Percentiles rank a stretch among this genome's conserved stretches.
Conservation (phyloP, 768 basidiomycete species). For the Hygrocybe coccinea region DNA sequence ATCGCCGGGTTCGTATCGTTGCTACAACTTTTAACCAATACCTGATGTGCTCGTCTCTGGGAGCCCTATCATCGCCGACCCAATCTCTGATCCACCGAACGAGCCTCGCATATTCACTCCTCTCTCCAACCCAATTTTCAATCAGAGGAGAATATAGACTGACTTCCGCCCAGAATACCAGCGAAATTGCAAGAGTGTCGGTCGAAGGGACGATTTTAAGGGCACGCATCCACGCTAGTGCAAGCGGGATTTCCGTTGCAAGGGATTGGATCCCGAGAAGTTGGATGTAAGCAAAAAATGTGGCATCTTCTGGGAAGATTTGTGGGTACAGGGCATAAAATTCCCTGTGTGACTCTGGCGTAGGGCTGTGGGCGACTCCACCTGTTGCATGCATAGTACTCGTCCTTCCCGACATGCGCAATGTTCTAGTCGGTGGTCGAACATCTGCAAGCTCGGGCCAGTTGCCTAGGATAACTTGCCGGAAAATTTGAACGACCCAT, state of each 20-base stretch:
- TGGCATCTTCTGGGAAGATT: conserved; percentile 43
- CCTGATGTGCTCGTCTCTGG: conserved; percentile 33
- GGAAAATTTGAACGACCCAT: conserved; percentile 50
- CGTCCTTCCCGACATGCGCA: conserved; percentile 5
- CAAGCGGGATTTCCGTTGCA: conserved; percentile 58
- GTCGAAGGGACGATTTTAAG: conserved; percentile 49
- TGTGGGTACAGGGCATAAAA: conserved; percentile 19
- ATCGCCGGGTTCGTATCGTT: conserved; percentile 25
- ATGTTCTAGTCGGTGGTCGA: conserved; percentile 10
- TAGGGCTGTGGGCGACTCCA: conserved; percentile 4
- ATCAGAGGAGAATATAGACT: conserved; percentile 56
- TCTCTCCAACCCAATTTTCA: conserved; percentile 39
- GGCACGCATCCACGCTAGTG: conserved; percentile 70
- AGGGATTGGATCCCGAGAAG: conserved; percentile 50
- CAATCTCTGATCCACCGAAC: conserved; percentile 53
- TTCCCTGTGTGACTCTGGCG: neutral
- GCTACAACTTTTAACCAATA: conserved; percentile 32
- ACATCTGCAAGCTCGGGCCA: conserved; percentile 21
- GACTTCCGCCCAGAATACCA: conserved; percentile 72
- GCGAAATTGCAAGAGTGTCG: conserved; percentile 52
- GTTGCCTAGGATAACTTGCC: conserved; percentile 52
- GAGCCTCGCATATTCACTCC: conserved; percentile 41
- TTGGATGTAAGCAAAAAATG: conserved; percentile 56
- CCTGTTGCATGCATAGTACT: neutral
- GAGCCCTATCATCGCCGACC: conserved; percentile 48